These are phyloP conservation scores for Kluyveromyces marxianus DNA, from an alignment of 1,139 yeast genomes.

Conservation along the genomic window DNA sequence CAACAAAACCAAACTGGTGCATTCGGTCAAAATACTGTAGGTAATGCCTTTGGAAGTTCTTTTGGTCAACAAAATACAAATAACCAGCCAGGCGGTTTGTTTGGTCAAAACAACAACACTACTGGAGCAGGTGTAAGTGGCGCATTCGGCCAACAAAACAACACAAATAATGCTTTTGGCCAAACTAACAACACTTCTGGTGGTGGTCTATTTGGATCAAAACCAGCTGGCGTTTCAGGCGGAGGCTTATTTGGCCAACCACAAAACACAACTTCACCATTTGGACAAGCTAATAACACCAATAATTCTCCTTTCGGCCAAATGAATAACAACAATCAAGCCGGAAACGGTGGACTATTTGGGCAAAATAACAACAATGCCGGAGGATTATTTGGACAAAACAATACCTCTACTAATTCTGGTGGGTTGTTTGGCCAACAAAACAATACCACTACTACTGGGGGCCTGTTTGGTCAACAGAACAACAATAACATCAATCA, in stretches of 20 bases:
- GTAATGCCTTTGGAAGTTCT: conserved; percentile 16
- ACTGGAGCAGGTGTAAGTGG: conserved; percentile 23
- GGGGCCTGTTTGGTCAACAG: conserved; percentile 30
- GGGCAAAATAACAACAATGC: conserved; percentile 24
- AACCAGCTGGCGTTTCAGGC: not conserved
- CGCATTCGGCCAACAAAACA: conserved; percentile 8
- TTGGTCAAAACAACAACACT: conserved; percentile 23
- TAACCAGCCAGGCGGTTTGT: conserved; percentile 18
- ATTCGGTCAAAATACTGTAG: conserved; percentile 24
- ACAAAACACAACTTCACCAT: conserved; percentile 7
- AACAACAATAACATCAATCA: conserved; percentile 14
- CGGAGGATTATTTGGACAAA: conserved; percentile 30
- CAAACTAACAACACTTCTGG: conserved; percentile 7
- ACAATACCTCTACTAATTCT: conserved; percentile 13
- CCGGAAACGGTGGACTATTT: conserved; percentile 29
- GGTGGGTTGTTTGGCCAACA: conserved; percentile 16
- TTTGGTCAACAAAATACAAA: conserved; percentile 25
- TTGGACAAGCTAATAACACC: conserved; percentile 16
- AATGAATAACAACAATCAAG: conserved; percentile 9
- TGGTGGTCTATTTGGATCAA: not conserved
- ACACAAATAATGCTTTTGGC: conserved; percentile 31
- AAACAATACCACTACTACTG: conserved; percentile 9
- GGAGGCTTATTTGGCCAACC: conserved; percentile 10
- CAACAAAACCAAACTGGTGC: conserved; percentile 24
- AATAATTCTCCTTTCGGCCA: conserved; percentile 22